Conservation (phyloP, 306 rosid genomes). For the Echinosophora koreensis region DNA sequence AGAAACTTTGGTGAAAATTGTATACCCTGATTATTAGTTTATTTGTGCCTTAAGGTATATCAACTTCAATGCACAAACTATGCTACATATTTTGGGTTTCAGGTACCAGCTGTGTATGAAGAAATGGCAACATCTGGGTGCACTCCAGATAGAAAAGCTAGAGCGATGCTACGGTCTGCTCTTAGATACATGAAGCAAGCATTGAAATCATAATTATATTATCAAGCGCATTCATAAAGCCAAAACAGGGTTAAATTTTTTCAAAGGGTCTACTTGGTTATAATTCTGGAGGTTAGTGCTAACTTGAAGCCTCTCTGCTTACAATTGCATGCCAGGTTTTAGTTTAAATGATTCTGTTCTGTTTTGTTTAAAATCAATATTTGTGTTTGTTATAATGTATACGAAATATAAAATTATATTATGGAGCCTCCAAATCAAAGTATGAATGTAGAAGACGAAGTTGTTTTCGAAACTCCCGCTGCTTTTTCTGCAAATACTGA, state of each 20-base stretch:
- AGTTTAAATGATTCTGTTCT: slow-evolving; percentile 37
- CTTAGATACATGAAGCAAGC: slow-evolving; percentile 85
- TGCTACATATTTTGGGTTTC: slow-evolving; percentile 55
- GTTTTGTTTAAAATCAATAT: too few relatives aligned
- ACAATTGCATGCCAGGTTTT: slow-evolving; percentile 26
- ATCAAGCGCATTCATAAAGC: slow-evolving; percentile 45
- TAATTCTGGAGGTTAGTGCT: slow-evolving; percentile 59
- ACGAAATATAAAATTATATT: too few relatives aligned
- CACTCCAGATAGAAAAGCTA: slow-evolving; percentile 90
- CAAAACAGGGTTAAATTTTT: slow-evolving; percentile 38
- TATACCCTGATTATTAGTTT: slow-evolving; percentile 15
- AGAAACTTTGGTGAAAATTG: slow-evolving; percentile 3
- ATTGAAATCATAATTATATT: slow-evolving; percentile 57
- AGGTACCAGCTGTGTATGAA: slow-evolving; percentile 95
- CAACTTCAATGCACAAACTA: slow-evolving; percentile 32
- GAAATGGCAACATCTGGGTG: slow-evolving; percentile 88
- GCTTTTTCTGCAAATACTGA: too few relatives aligned
- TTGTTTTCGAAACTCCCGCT: too few relatives aligned
- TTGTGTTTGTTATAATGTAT: too few relatives aligned
- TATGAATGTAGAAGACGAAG: too few relatives aligned
- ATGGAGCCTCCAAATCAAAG: too few relatives aligned
- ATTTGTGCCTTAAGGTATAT: slow-evolving; percentile 16
- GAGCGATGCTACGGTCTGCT: slow-evolving; percentile 94
- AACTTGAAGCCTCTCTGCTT: slow-evolving; percentile 36
- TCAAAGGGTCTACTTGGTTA: slow-evolving; percentile 38